These are phyloP conservation scores for carrot (Daucus carota) DNA, from an alignment of 129 eudicot species.

Conservation along the genomic window DH1_v3.0 NC_030387.2:3180001-3180500, in stretches of 20 bases:
- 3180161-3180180: slow-evolving; percentile 79
- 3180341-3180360: neutral
- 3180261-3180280: neutral
- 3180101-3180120: neutral
- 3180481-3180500: neutral
- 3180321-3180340: no score
- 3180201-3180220: slow-evolving; percentile 96
- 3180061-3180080: neutral
- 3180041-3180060: no score
- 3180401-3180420: neutral
- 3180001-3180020: no score
- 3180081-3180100: neutral
- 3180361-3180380: neutral
- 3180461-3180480: neutral
- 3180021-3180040: no score
- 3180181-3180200: slow-evolving; percentile 99
- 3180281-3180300: neutral
- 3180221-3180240: slow-evolving; percentile 90
- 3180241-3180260: slow-evolving; percentile 20
- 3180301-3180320: neutral
- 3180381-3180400: neutral
- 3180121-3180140: neutral
- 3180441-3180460: neutral
- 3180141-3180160: slow-evolving; percentile 1
- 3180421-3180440: neutral